These are phyloP conservation scores for Vitis hybrid DNA, from an alignment of 177 flowering plant species.

Conservation along the genomic window DNA sequence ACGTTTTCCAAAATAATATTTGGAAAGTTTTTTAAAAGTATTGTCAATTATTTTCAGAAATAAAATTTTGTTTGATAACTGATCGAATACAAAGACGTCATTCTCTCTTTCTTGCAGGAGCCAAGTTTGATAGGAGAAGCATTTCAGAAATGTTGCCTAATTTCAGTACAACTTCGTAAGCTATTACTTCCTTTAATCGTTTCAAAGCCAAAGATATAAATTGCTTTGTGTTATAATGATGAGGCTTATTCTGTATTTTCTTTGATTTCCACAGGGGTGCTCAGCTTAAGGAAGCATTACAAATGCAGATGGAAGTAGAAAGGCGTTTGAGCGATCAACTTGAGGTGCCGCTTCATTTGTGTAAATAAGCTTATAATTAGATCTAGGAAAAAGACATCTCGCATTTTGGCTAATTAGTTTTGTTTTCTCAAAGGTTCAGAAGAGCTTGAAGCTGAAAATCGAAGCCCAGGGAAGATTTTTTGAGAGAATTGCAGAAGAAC, in stretches of 20 bases:
- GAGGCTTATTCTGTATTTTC: background rate
- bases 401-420: background rate
- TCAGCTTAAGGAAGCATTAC: conserved; percentile 62
- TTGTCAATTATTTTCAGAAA: too few species aligned
- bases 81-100: too few species aligned
- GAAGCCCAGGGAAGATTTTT: conserved; percentile 64
- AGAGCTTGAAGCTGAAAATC: conserved; percentile 43
- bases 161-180: conserved; percentile 58
- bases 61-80: too few species aligned
- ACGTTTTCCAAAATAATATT: too few species aligned
- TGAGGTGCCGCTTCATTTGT: conserved; percentile 27
- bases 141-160: conserved; percentile 61
- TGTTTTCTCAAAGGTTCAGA: conserved; percentile 38
- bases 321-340: conserved; percentile 35
- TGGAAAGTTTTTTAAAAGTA: too few species aligned
- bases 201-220: too few species aligned
- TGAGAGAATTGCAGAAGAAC: conserved; percentile 41
- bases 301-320: conserved; percentile 42
- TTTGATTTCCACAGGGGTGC: conserved; percentile 33
- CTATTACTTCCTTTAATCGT: background rate
- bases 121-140: conserved; percentile 48
- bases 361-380: background rate
- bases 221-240: background rate
- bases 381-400: too few species aligned
- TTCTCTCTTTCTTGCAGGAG: conserved; percentile 23